phyloP scores from a whole-genome alignment of 2,329 filamentous ascomycete species.

The Aspergillus floridensis region DNA sequence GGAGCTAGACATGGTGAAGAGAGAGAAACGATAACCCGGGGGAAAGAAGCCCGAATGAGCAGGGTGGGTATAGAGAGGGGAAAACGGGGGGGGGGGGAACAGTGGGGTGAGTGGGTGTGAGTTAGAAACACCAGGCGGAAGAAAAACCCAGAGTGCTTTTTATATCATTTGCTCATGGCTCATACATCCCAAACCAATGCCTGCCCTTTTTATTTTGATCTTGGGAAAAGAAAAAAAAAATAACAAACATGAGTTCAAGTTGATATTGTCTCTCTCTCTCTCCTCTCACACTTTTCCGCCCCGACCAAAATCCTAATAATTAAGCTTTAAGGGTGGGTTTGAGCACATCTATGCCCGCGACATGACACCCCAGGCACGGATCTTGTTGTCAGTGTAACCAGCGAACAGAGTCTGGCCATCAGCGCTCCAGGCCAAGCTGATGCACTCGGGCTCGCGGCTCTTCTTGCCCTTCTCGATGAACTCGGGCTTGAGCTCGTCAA shows the following conservation, averaged over 20 bases:
- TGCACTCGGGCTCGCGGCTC: constrained; percentile 97
- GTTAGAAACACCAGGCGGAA: too few species aligned
- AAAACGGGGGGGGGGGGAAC: too few species aligned
- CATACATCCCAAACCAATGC: constrained; percentile 43
- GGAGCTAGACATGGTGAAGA: constrained; percentile 33
- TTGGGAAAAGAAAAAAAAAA: constrained; percentile 16
- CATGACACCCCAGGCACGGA: constrained; percentile 97
- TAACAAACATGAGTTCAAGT: constrained; percentile 22
- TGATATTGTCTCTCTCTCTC: constrained; percentile 13
- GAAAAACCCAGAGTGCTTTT: constrained; percentile 28
- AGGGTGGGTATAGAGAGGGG: not conserved
- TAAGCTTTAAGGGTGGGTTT: not conserved
- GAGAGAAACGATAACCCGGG: constrained; percentile 35
- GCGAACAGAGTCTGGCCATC: constrained; percentile 99
- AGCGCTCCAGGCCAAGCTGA: constrained; percentile 94
- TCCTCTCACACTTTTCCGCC: constrained; percentile 21
- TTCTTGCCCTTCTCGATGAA: constrained; percentile 97
- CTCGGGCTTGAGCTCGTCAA: constrained; percentile 99
- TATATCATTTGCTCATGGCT: constrained; percentile 43
- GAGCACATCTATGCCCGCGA: constrained; percentile 68
- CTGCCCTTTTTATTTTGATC: constrained; percentile 35
- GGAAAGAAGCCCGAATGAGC: constrained; percentile 11
- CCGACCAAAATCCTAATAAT: not conserved
- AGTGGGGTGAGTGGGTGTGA: too few species aligned
- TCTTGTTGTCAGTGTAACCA: constrained; percentile 99